These are phyloP conservation scores for Penicillium angulare DNA, from an alignment of 495 filamentous ascomycete species.

Conservation along the genomic window DNA sequence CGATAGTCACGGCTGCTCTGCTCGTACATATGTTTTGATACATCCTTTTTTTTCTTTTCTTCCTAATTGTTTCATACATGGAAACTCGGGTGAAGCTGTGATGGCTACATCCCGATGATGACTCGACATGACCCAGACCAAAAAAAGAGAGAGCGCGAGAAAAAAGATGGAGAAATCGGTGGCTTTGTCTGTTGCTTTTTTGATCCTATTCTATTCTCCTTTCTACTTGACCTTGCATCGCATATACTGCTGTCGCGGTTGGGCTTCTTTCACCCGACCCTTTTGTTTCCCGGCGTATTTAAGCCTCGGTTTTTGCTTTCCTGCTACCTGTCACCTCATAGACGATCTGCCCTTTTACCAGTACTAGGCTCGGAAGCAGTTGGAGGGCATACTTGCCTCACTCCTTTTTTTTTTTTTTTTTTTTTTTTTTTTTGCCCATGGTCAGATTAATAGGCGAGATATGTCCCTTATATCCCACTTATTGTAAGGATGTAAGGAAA, in stretches of 20 bases:
- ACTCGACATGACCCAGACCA: slow-evolving; percentile 39
- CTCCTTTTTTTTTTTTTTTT: background rate
- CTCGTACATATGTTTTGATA: slow-evolving; percentile 14
- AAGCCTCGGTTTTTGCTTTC: slow-evolving; percentile 1
- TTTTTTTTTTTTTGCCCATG: background rate
- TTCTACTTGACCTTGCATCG: slow-evolving; percentile 8
- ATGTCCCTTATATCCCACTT: background rate
- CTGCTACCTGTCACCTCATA: slow-evolving; percentile 12
- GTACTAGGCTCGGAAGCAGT: slow-evolving; percentile 1
- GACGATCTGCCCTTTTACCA: slow-evolving; percentile 1
- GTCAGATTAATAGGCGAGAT: background rate
- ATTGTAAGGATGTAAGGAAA: background rate
- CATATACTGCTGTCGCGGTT: slow-evolving; percentile 11
- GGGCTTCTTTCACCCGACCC: slow-evolving; percentile 13
- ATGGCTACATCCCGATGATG: slow-evolving; percentile 23
- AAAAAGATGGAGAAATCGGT: slow-evolving; percentile 22
- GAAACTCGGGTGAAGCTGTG: slow-evolving; percentile 6
- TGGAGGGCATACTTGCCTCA: slow-evolving; percentile 2
- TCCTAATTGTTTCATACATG: slow-evolving; percentile 3
- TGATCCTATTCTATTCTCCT: background rate
- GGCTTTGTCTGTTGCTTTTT: slow-evolving; percentile 22
- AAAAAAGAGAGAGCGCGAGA: too few species aligned
- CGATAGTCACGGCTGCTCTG: slow-evolving; percentile 39
- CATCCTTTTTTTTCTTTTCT: background rate
- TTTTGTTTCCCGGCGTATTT: slow-evolving; percentile 3